phyloP scores from a whole-genome alignment of 2,329 filamentous ascomycete genomes.

The Capronia americana region DNA sequence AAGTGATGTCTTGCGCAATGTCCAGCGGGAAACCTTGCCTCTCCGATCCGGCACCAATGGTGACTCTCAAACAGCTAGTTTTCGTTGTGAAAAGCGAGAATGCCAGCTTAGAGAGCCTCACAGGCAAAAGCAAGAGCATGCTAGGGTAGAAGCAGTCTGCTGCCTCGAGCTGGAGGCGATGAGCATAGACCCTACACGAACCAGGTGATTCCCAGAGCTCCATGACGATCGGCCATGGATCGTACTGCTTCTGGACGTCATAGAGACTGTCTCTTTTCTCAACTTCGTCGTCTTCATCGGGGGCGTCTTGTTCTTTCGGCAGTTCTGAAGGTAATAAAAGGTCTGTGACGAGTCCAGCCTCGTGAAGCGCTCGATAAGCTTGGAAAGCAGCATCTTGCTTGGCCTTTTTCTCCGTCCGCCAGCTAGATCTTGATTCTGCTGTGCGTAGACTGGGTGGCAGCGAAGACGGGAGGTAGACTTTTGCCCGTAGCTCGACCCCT shows the following conservation, averaged over 20 bases:
- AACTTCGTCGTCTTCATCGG: slow-evolving; percentile 26
- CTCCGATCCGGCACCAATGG: slow-evolving; percentile 11
- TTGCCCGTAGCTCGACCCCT: slow-evolving; percentile 52
- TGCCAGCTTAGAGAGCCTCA: slow-evolving; percentile 14
- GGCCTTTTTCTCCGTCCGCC: slow-evolving; percentile 74
- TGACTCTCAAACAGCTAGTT: slow-evolving; percentile 7
- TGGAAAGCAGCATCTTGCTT: slow-evolving; percentile 83
- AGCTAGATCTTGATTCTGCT: slow-evolving; percentile 60
- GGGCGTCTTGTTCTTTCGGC: slow-evolving; percentile 37
- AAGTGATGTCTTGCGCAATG: slow-evolving; percentile 22
- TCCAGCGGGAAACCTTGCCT: slow-evolving; percentile 12
- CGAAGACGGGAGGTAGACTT: slow-evolving; percentile 73
- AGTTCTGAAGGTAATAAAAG: slow-evolving; percentile 69
- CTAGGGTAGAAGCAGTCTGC: slow-evolving; percentile 14
- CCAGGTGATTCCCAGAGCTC: slow-evolving; percentile 2
- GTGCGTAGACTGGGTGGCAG: slow-evolving; percentile 68
- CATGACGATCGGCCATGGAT: slow-evolving; percentile 49
- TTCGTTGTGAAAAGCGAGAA: slow-evolving; percentile 25
- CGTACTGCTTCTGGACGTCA: slow-evolving; percentile 43
- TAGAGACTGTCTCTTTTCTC: slow-evolving; percentile 31
- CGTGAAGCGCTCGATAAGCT: slow-evolving; percentile 74
- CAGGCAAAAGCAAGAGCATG: slow-evolving; percentile 33
- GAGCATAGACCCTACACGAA: slow-evolving; percentile 19
- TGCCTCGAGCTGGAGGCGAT: slow-evolving; percentile 26
- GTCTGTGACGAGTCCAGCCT: slow-evolving; percentile 75